Conservation (phyloP, 2,329 filamentous ascomycete genomes). For the Pseudopithomyces maydicus region DNA sequence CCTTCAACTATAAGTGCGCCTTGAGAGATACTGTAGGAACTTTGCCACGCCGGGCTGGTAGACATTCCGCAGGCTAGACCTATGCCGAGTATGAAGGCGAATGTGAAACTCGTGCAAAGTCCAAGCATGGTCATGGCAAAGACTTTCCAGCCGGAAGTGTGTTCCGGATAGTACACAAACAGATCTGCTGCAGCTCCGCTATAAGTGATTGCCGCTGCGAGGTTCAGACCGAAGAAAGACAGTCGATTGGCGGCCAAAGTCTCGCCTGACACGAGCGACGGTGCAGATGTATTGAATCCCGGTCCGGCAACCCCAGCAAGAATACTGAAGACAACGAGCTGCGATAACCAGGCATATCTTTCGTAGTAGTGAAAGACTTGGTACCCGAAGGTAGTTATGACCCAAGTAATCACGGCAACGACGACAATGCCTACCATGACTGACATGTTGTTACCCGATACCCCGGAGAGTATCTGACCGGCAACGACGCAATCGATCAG, state of each 20-base stretch:
- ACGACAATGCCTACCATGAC: constrained; percentile 69
- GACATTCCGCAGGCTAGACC: constrained; percentile 65
- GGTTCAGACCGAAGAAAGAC: constrained; percentile 72
- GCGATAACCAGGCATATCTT: constrained; percentile 69
- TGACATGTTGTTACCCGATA: constrained; percentile 63
- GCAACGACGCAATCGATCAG: constrained; percentile 69
- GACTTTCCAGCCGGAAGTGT: constrained; percentile 57
- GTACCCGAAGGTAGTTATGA: constrained; percentile 70
- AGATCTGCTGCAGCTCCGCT: constrained; percentile 68
- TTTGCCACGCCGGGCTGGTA: constrained; percentile 58
- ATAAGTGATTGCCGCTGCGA: constrained; percentile 69
- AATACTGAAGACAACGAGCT: constrained; percentile 64
- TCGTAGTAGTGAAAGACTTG: constrained; percentile 71
- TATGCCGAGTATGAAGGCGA: constrained; percentile 66
- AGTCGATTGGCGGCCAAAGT: constrained; percentile 63
- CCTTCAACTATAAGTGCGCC: constrained; percentile 69
- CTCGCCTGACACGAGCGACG: constrained; percentile 56
- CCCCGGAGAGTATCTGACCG: constrained; percentile 71
- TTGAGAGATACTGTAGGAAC: constrained; percentile 63
- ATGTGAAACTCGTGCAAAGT: constrained; percentile 62
- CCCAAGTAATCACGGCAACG: constrained; percentile 46
- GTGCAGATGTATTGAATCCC: constrained; percentile 61
- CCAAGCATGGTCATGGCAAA: constrained; percentile 64
- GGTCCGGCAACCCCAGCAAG: constrained; percentile 66
- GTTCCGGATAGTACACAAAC: constrained; percentile 68